Evolutionary conservation across 768 basidiomycete species (phyloP), one percentile per base, ranked within the genome.

Genomic region (Calocera viscosa): DNA sequence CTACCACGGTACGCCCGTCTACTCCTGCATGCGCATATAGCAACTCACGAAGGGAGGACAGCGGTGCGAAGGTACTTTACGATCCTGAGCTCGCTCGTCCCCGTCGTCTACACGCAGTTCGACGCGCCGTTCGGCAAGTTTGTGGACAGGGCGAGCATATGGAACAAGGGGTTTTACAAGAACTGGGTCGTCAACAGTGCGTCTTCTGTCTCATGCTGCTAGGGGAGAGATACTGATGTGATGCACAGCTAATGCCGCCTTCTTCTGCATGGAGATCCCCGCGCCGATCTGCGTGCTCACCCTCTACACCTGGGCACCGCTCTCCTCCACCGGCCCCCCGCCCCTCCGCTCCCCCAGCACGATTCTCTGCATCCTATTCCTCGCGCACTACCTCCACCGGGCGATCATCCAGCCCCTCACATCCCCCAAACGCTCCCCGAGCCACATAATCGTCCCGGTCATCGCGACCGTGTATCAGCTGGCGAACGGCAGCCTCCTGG

Each of bases 341-440:
- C 53, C 53, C 30, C 53, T 60, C 26, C 24, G 30, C 11, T 60
- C 53, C 53, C 79, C 83, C 0, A 80, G 83, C 40, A 76, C 77
- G 24, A 64, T 90, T 64, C 79, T 91, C 65, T 79, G 80, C 16
- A 69, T 74, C 7, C 79, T 88, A 64, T 94, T 82, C 76, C 74
- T 93, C 63, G 66, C 81, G 0, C 93, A 96, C 78, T 95, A 97
- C 76, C 69, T 82, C 65, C 93, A 95, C 76, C 89, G 94, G 64
- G 85, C 91, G 2, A 67, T 93, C 64, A 71, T 96, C 34, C 89
- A 86, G 1, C 90, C 91, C 5, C 78, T 95, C 2, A 82, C 90
- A 67, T 87, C 91, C 0, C 89, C 93, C 0, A 84, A 85, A 34
- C 84, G 92, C 49, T 88, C 89, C 0, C 87, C 84, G 67, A 81